Evolutionary conservation across 108 stramenopile genomes (phyloP).

Genomic region (Cyclotella sp.): DNA sequence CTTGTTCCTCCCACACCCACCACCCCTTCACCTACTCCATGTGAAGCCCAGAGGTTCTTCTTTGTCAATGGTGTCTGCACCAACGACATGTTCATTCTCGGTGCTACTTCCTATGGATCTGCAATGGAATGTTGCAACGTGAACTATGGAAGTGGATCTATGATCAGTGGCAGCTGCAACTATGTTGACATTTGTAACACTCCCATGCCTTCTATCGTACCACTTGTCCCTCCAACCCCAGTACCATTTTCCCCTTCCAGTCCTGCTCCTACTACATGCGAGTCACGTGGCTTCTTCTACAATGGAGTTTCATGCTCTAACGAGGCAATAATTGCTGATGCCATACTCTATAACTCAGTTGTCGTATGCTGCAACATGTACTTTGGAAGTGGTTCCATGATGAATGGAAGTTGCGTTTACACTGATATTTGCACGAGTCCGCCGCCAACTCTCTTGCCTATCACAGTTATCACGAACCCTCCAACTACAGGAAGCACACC

Average conservation of each 20-base stretch:
- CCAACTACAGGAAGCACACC: slow-evolving; percentile 16
- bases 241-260: not conserved
- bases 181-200: slow-evolving; percentile 15
- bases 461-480: not conserved
- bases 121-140: slow-evolving; percentile 3
- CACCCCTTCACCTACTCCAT: slow-evolving; percentile 11
- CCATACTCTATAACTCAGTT: not conserved
- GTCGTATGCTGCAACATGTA: slow-evolving; percentile 1
- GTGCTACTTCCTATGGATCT: slow-evolving; percentile 1
- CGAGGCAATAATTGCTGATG: not conserved
- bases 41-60: slow-evolving; percentile 8
- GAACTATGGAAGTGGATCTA: slow-evolving; percentile 1
- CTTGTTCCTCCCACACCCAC: not conserved
- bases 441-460: not conserved
- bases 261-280: slow-evolving; percentile 17
- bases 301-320: slow-evolving; percentile 2
- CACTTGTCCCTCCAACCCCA: not conserved
- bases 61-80: slow-evolving; percentile 2
- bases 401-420: not conserved
- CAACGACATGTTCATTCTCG: slow-evolving; percentile 7
- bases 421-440: slow-evolving; percentile 4
- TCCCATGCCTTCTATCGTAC: not conserved
- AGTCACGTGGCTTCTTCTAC: slow-evolving; percentile 3
- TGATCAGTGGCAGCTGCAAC: slow-evolving; percentile 7
- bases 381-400: slow-evolving; percentile 11